Percentiles rank a stretch among this genome's conserved stretches.
Evolutionary conservation across 768 basidiomycete species (phyloP).

Genomic region (Podaxis sp.): DNA sequence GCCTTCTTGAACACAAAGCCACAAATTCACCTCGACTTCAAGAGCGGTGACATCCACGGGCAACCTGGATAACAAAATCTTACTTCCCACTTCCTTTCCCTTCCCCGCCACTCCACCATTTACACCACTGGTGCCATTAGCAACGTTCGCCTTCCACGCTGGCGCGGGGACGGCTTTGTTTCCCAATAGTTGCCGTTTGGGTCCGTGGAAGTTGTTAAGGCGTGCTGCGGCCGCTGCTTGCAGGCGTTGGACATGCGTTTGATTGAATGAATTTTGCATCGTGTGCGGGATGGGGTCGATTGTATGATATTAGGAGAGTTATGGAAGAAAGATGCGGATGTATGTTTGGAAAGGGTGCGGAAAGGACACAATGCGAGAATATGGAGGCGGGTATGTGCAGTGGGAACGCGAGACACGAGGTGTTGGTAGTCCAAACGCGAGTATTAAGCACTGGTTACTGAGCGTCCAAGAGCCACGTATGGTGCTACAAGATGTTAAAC

Average conservation of each 20-base stretch:
- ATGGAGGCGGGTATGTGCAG: too few species aligned
- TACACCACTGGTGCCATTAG: constrained; percentile 13
- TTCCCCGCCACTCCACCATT: constrained; percentile 25
- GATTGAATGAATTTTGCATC: background rate
- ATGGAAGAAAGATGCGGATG: too few species aligned
- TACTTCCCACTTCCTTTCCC: constrained; percentile 52
- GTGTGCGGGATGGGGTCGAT: background rate
- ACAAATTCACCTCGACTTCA: constrained; percentile 60
- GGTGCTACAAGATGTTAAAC: too few species aligned
- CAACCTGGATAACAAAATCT: constrained; percentile 64
- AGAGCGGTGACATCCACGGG: constrained; percentile 68
- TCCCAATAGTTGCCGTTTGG: constrained; percentile 60
- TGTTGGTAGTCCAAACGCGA: too few species aligned
- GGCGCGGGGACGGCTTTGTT: constrained; percentile 56
- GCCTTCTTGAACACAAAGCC: background rate
- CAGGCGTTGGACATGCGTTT: constrained; percentile 13
- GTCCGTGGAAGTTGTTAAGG: constrained; percentile 46
- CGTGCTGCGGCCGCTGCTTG: constrained; percentile 26
- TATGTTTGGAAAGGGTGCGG: too few species aligned
- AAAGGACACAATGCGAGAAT: too few species aligned
- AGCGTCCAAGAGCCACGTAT: too few species aligned
- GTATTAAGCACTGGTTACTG: too few species aligned
- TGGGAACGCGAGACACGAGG: too few species aligned
- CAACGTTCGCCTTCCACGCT: constrained; percentile 52
- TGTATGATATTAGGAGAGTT: too few species aligned